phyloP scores from a whole-genome alignment of 2,329 filamentous ascomycete species.

The Orbilia ellipsospora region DNA sequence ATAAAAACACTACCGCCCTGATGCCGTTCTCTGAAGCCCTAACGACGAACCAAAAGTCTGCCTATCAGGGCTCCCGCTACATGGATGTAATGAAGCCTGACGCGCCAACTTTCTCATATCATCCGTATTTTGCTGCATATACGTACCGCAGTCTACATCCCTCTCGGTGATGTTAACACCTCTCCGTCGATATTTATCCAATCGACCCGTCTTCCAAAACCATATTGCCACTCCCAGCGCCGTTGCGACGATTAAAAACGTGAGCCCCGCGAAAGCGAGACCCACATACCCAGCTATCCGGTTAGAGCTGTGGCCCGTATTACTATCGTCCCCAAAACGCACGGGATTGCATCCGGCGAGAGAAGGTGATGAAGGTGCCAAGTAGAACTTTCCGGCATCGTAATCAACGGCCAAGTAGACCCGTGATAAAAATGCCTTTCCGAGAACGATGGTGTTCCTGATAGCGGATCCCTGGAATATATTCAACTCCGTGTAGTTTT shows the following conservation, averaged over 20 bases:
- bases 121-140: conserved; percentile 50
- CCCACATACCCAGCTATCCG: conserved; percentile 37
- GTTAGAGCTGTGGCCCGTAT: background rate
- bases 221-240: conserved; percentile 31
- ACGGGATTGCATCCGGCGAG: conserved; percentile 37
- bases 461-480: conserved; percentile 46
- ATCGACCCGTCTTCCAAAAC: conserved; percentile 49
- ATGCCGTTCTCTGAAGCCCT: background rate
- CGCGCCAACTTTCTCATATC: conserved; percentile 44
- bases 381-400: conserved; percentile 49
- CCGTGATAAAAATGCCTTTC: conserved; percentile 49
- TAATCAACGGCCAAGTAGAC: conserved; percentile 48
- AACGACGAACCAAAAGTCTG: conserved; percentile 5
- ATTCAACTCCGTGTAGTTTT: conserved; percentile 50
- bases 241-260: conserved; percentile 28
- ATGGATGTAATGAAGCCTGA: conserved; percentile 40
- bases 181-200: conserved; percentile 45
- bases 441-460: conserved; percentile 48
- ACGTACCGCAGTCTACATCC: conserved; percentile 29
- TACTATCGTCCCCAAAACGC: conserved; percentile 8
- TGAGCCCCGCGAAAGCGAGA: conserved; percentile 28
- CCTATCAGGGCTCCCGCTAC: conserved; percentile 27
- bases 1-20: background rate
- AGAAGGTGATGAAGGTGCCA: conserved; percentile 46
- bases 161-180: conserved; percentile 46